phyloP scores from a whole-genome alignment of 2,329 filamentous ascomycete genomes.

The Pochonia chlamydosporia region DNA sequence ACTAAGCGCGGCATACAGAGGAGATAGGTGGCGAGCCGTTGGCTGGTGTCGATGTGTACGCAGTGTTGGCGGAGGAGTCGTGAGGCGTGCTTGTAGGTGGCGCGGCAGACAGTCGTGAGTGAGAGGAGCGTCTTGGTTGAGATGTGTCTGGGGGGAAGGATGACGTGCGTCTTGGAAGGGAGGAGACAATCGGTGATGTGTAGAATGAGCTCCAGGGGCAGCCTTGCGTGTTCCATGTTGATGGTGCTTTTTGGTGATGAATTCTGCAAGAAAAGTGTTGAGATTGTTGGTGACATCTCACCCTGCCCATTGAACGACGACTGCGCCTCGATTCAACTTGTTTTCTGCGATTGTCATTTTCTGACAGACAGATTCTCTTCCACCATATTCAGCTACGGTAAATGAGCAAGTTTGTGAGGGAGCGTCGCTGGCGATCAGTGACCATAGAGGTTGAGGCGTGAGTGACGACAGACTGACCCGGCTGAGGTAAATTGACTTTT shows the following conservation, averaged over 20 bases:
- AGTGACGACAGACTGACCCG: no score
- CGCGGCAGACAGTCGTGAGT: slow-evolving; percentile 36
- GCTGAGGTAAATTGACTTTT: no score
- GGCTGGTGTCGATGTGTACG: slow-evolving; percentile 35
- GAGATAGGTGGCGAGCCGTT: slow-evolving; percentile 27
- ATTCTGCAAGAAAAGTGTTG: no score
- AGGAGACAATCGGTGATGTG: slow-evolving; percentile 29
- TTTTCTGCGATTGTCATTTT: no score
- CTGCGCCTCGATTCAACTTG: no score
- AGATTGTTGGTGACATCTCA: no score
- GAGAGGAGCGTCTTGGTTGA: slow-evolving; percentile 38
- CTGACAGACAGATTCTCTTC: no score
- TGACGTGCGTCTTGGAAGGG: slow-evolving; percentile 21
- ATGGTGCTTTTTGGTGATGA: slow-evolving; percentile 5
- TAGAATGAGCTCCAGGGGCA: slow-evolving; percentile 29
- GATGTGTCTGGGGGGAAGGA: slow-evolving; percentile 32
- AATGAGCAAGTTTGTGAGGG: no score
- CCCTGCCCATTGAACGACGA: no score
- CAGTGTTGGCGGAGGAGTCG: slow-evolving; percentile 39
- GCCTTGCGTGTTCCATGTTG: slow-evolving; percentile 7
- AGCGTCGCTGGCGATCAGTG: no score
- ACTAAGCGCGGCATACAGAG: slow-evolving; percentile 26
- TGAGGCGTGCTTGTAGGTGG: slow-evolving; percentile 33
- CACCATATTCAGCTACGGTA: no score
- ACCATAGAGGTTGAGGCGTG: no score